Base-by-base conservation (phyloP, 2,329 filamentous ascomycete genomes). In the Cladosporium sp. region DNA sequence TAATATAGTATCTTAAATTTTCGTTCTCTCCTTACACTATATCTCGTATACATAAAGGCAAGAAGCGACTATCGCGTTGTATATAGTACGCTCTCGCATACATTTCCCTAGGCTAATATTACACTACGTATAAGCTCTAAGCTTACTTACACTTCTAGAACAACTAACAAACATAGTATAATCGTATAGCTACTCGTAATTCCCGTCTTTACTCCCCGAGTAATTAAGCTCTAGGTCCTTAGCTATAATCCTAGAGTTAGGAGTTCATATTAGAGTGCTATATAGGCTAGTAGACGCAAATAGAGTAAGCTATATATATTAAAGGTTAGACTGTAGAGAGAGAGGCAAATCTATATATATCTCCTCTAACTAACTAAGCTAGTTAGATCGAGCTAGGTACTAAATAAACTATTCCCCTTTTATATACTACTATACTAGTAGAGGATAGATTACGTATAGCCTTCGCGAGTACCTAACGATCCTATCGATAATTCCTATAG, bases 251-350 rank as follows among this genome's bases (percentile, higher is more conserved):
- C 6, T 25, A 49, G 45, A 25, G 42, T 45, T 20, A 45, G 42
- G 42, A 12, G 42, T 45, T 20, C 42, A 45, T 4, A 8, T 25
- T 45, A 45, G 42, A 45, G 7, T 45, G 20, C 20, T 14, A 45
- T 50, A 15, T n/a, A 50, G n/a, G n/a, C 45, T 36, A 50, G 45
- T 28, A 36, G 22, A 34, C 15, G 45, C 25, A 19, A 20, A 36
- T 15, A 36, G 9, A 36, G n/a, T 15, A 50, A 50, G 45, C 45
- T 50, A 50, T 28, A 36, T 50, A 50, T 28, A 50, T 36, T 30
- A 28, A 50, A 50, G 45, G 45, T 50, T 28, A 50, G 45, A 50
- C 28, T 50, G 45, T 28, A 50, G 45, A 50, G 45, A 50, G 43
- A 50, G 28, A 50, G 45, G 30, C 45, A 36, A 50, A 36, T 50